Base-by-base conservation (phyloP, 495 filamentous ascomycete genomes). In the Lasiosphaeris hirsuta region DNA sequence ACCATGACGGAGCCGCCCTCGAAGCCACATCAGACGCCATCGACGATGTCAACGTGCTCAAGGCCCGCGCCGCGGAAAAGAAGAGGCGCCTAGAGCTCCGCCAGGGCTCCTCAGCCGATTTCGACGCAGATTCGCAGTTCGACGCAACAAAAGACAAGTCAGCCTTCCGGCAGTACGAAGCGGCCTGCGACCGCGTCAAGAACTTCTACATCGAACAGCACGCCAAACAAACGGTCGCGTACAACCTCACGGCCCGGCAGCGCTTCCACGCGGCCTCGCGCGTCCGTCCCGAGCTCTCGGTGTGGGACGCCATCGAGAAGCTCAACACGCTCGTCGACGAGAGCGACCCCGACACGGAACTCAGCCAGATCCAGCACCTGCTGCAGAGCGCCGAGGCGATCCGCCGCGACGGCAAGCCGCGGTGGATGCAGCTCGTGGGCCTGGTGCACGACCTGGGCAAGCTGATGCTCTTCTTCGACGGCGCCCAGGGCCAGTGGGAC, bases 401-500 rank as follows among this genome's bases (percentile, higher is more conserved):
- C 65, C 84, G 90, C 14, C 83, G 87, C 39, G 91, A 94, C 64
- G 89, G 90, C 61, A 94, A 95, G 76, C 91, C 91, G 6, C 80
- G 89, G 36, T 96, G 91, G 91, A 93, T 95, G 88, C 91, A 95
- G 70, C 73, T 95, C 17, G 88, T 85, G 0, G 90, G 91, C 1
- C 79, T 95, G n/a, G 87, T 96, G 61, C 91, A 96, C 70, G 91
- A 95, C 60, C 78, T 95, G 11, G 91, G 91, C 60, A 96, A 95
- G 73, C 80, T 95, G 13, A 82, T 95, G 35, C 62, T 70, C 8
- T 93, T 84, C 79, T 92, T 94, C 74, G 90, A 85, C 70, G 86
- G 83, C 49, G 89, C 86, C 9, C 72, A 86, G 56, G 90, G 91
- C 45, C 91, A 96, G 69, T 95, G 91, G 91, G 91, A 94, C 64